Evolutionary conservation across 805 yeast species (phyloP).

Genomic region (Aciculoconidium aculeatum): DNA sequence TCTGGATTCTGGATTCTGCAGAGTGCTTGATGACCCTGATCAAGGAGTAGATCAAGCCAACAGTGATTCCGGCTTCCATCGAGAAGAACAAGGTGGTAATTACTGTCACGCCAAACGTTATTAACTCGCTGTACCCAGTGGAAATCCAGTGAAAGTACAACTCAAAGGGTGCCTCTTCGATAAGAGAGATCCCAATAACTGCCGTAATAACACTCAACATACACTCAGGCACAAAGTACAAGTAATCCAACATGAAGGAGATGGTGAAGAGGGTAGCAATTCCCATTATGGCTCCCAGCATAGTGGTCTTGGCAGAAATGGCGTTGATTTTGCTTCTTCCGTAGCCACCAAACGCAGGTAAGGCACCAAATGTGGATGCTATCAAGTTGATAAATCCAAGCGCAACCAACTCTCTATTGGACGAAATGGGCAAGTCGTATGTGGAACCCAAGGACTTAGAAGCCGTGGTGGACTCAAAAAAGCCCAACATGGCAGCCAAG

Average conservation of each 20-base stretch:
- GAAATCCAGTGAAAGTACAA: constrained; percentile 65
- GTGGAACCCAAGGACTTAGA: constrained; percentile 76
- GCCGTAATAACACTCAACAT: constrained; percentile 76
- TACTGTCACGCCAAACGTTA: constrained; percentile 62
- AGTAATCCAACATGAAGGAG: constrained; percentile 49
- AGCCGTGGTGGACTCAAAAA: constrained; percentile 91
- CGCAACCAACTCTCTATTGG: constrained; percentile 89
- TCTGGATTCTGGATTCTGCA: constrained; percentile 77
- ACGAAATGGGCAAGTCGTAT: constrained; percentile 67
- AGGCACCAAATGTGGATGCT: constrained; percentile 59
- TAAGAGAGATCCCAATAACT: constrained; percentile 53
- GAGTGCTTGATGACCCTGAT: constrained; percentile 76
- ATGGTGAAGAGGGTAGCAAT: constrained; percentile 64
- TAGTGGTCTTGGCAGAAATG: constrained; percentile 74
- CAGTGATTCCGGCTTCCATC: constrained; percentile 81
- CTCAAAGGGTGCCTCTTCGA: constrained; percentile 84
- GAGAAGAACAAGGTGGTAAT: constrained; percentile 60
- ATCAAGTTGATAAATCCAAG: constrained; percentile 70
- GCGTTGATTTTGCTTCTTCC: constrained; percentile 90
- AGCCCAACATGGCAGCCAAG: constrained; percentile 78
- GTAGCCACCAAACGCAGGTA: constrained; percentile 95
- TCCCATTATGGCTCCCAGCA: constrained; percentile 82
- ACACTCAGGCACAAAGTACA: constrained; percentile 74
- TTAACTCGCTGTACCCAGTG: constrained; percentile 70
- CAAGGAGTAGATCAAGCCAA: constrained; percentile 80